A percentile compares a stretch with the other conserved stretches of the same genome.
These are phyloP conservation scores for Termitomyces eurrhizus DNA, from an alignment of 768 basidiomycete genomes.

Conservation along the genomic window DNA sequence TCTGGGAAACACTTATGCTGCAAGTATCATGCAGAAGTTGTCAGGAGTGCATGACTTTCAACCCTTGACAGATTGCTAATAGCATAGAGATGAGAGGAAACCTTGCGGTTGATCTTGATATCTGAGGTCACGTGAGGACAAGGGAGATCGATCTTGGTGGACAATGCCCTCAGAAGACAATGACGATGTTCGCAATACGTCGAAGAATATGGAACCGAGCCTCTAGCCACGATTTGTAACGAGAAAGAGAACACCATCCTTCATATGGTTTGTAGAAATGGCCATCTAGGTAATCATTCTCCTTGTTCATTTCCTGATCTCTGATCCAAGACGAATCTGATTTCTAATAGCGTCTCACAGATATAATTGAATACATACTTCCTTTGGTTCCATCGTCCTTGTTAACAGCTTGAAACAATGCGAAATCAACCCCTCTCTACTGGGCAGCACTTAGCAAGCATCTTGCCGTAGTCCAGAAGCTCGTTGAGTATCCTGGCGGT, in stretches of 20 bases:
- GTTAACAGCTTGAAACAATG: conserved; percentile 58
- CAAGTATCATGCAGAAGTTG: too few relatives aligned
- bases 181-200: conserved; percentile 57
- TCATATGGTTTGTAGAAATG: conserved; percentile 89
- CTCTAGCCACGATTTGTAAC: conserved; percentile 55
- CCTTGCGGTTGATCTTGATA: too few relatives aligned
- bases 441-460: conserved; percentile 94
- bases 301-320: conserved; percentile 7
- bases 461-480: conserved; percentile 52
- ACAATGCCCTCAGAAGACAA: conserved; percentile 33
- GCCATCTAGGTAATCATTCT: conserved; percentile 70
- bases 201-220: conserved; percentile 46
- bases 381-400: conserved; percentile 31
- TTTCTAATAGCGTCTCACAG: conserved; percentile 51
- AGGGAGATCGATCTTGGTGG: background rate
- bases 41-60: background rate
- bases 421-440: conserved; percentile 83
- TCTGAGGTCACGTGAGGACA: background rate
- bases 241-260: conserved; percentile 75
- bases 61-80: background rate
- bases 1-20: too few relatives aligned
- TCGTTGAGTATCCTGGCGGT: conserved; percentile 53
- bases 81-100: too few relatives aligned
- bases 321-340: conserved; percentile 27
- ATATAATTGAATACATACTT: conserved; percentile 63